Conservation (phyloP, 2,329 filamentous ascomycete genomes). For the Drechslerella stenobrocha region DNA sequence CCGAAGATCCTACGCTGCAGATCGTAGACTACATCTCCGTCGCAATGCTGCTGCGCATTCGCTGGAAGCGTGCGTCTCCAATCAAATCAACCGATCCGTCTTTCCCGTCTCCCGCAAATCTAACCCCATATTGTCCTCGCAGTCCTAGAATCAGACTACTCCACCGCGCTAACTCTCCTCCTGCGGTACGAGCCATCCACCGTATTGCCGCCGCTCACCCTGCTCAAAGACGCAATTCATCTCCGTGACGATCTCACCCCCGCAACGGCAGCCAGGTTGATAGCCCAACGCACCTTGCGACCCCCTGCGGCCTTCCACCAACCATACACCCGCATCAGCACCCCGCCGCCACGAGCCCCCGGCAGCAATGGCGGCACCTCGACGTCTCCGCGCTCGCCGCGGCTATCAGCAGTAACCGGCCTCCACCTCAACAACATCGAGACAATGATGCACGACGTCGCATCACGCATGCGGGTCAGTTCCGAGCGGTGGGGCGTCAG, state of each 20-base stretch:
- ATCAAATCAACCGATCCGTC: background rate
- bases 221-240: constrained; percentile 83
- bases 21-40: constrained; percentile 90
- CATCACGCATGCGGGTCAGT: constrained; percentile 72
- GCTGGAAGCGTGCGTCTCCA: constrained; percentile 72
- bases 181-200: constrained; percentile 75
- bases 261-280: constrained; percentile 30
- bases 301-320: constrained; percentile 17
- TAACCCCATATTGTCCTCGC: too few relatives aligned
- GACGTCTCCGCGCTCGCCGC: constrained; percentile 16
- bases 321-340: constrained; percentile 48
- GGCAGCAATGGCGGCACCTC: background rate
- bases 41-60: constrained; percentile 86
- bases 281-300: constrained; percentile 24
- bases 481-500: constrained; percentile 78
- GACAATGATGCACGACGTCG: constrained; percentile 73
- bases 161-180: constrained; percentile 76
- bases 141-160: constrained; percentile 88
- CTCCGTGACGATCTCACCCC: constrained; percentile 67
- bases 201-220: constrained; percentile 70
- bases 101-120: too few relatives aligned
- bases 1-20: constrained; percentile 76
- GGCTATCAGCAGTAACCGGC: constrained; percentile 61
- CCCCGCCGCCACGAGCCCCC: constrained; percentile 11
- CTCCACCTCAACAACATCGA: constrained; percentile 57